A percentile compares a stretch with the other conserved stretches of the same genome.
phyloP scores from a whole-genome alignment of 305 asterid genomes.

The Fraxinus ornus region DNA sequence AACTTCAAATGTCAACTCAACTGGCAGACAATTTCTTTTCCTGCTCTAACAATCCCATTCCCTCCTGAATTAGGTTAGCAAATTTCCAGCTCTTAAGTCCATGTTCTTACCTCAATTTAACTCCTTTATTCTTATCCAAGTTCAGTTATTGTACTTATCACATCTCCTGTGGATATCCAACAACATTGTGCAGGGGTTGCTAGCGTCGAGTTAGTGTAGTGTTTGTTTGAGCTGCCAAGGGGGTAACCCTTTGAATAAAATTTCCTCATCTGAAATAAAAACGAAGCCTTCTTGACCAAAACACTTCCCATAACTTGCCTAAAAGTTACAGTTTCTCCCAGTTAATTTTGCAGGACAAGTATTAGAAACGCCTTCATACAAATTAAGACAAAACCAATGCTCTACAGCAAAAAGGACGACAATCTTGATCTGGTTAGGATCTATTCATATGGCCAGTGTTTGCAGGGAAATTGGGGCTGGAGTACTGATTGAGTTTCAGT shows the following conservation, averaged over 20 bases:
- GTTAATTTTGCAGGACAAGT: neutral
- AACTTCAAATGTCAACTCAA: neutral
- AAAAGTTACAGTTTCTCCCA: neutral
- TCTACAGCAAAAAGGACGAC: neutral
- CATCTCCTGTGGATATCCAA: neutral
- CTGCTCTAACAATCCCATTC: neutral
- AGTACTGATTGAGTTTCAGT: neutral
- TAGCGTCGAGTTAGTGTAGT: neutral
- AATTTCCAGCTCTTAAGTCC: neutral
- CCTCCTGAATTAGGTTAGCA: neutral
- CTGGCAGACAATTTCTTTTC: neutral
- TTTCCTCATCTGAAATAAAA: neutral
- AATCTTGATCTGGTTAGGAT: neutral
- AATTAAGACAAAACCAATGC: neutral
- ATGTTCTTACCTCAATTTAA: neutral
- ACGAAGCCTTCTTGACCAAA: neutral
- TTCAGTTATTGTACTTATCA: neutral
- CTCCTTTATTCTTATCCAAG: neutral
- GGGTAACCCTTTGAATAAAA: neutral
- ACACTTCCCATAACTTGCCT: neutral
- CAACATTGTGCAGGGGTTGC: neutral
- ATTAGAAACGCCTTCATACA: neutral
- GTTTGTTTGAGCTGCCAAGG: neutral
- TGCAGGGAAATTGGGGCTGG: neutral
- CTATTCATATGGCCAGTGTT: neutral